Evolutionary conservation across 345 rosid genomes (phyloP), one percentile per base, ranked within the genome.

Genomic region (Viola odorata): DNA sequence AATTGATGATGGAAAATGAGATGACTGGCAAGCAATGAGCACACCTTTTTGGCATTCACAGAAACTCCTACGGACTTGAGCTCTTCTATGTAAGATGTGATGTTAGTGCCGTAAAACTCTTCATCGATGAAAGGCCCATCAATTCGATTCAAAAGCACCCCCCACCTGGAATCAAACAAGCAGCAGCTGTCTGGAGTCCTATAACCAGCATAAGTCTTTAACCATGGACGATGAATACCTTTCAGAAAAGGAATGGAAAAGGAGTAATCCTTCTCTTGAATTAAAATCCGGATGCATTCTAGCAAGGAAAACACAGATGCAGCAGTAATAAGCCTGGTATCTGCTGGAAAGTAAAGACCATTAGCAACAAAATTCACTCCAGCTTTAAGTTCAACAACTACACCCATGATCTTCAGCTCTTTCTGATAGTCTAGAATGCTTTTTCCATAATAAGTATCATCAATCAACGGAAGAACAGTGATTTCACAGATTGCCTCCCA

Each of bases 91-190:
- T 53, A 85, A 0, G 42, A 14, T 6, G 41, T 59, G 6, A 83
- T 58, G 15, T 58, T 47, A 5, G 71, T 51, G 51, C 91, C 84
- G 64, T 85, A 87, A 67, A 73, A 83, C 23, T 38, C 70, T 60
- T 85, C 88, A 32, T 85, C 88, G 52, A 87, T 78, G 79, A 90
- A 85, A 7, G 91, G 95, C 6, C 97, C 97, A 68, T 90, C 91
- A 12, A 69, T 41, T 15, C 3, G 76, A 66, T 74, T 64, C 71
- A 90, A 14, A 50, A 3, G 14, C 37, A 39, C 44, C 6, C 38
- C 71, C 84, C 85, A 85, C 12, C 52, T 15, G 6, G 69, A 17
- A 66, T 79, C 82, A 32, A 80, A 75, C 57, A 83, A 57, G 54
- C 75, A 73, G 79, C 85, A 77, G 52, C 74, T 58, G 0, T 56